Evolutionary conservation across 176 grass and related monocot genomes (phyloP), one percentile per base, ranked within the genome.

Genomic region (Musa itinerans): DNA sequence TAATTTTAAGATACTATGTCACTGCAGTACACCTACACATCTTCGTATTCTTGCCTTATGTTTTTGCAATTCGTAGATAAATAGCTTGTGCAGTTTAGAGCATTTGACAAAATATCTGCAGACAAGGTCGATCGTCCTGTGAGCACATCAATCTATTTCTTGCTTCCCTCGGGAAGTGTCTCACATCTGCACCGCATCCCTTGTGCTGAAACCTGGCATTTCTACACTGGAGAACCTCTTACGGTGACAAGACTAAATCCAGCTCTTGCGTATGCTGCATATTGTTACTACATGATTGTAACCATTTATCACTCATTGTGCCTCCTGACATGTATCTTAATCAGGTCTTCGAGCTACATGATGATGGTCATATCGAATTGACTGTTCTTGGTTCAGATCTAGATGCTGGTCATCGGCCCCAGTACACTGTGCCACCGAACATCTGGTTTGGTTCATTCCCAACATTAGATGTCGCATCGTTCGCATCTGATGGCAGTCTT

Each of bases 361-460:
- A 99, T 52, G 95, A 99, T 43, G 95, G 90, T 9, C 86, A 94
- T 23, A 86, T 99, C 27, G 90, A 94, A 22, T 80, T 91, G 50
- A 94, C 88, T 8, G 88, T 93, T 27, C 87, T 99, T 1, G 90
- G 95, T 56, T 78, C 82, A 19, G 82, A 99, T 68, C 86, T 99
- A 11, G 88, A 99, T 4, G 88, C 88, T 34, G 95, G 95, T 1
- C 90, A 99, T 68, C 86, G 88, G 24, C 90, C 84, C 2, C 95
- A 99, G 65, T 99, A 99, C 56, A 99, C 95, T 0, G 93, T 97
- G 22, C 88, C 84, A 55, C 95, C 90, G 14, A 88, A 99, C 52
- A 84, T 99, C 75, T 99, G 95, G 95, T 99, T 99, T 50, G 90
- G 88, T 17, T 87, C 95, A 58, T 99, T 91, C 78, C 95, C 95